A percentile compares a stretch with the other conserved stretches of the same genome.
phyloP scores from a whole-genome alignment of 495 filamentous ascomycete species.

The Ramalina peruviana region DNA sequence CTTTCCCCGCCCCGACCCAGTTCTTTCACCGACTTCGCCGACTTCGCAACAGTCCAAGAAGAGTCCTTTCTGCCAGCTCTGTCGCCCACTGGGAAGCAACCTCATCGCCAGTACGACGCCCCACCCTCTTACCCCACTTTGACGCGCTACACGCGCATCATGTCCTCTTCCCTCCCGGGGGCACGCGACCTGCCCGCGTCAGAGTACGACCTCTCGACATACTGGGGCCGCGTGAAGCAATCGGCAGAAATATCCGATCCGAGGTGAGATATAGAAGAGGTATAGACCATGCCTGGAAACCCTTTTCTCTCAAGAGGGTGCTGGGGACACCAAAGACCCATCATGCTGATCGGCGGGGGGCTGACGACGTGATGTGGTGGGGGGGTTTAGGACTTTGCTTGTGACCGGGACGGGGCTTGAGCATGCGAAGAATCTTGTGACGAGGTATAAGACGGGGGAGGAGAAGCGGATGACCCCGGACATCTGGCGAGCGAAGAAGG shows the following conservation, averaged over 20 bases:
- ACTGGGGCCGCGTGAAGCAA: slow-evolving; percentile 90
- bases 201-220: slow-evolving; percentile 65
- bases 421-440: slow-evolving; percentile 62
- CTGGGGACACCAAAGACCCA: not conserved
- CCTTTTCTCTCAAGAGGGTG: not conserved
- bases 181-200: slow-evolving; percentile 74
- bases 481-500: slow-evolving; percentile 90
- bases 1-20: too few species aligned
- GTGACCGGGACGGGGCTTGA: slow-evolving; percentile 64
- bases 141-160: slow-evolving; percentile 18
- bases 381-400: slow-evolving; percentile 54
- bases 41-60: too few species aligned
- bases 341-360: not conserved
- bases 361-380: not conserved
- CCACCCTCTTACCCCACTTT: too few species aligned
- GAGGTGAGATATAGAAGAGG: slow-evolving; percentile 47
- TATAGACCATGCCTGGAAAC: too few species aligned
- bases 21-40: too few species aligned
- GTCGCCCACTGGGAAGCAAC: too few species aligned
- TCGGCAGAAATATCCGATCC: slow-evolving; percentile 84
- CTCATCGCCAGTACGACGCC: too few species aligned
- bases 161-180: slow-evolving; percentile 87
- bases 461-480: slow-evolving; percentile 70
- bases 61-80: too few species aligned
- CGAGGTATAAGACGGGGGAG: slow-evolving; percentile 69